Percentiles rank a stretch among this genome's conserved stretches.
Conservation (phyloP, 352 stramenopile species). For the Aphanomyces euteiches region DNA sequence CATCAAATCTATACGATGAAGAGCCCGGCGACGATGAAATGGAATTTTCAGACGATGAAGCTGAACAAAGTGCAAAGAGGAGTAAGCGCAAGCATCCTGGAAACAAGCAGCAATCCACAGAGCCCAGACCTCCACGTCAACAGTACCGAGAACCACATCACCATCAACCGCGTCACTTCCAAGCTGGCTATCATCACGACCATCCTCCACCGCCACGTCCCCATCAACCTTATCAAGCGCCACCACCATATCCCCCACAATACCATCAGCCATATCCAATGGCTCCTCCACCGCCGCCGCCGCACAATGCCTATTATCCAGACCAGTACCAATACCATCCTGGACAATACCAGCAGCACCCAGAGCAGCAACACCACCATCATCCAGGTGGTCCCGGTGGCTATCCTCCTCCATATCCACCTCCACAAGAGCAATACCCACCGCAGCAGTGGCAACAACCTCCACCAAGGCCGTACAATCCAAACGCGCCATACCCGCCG, state of each 20-base stretch:
- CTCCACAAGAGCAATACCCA: neutral
- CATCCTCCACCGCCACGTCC: constrained; percentile 24
- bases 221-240: constrained; percentile 23
- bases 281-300: constrained; percentile 29
- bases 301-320: constrained; percentile 29
- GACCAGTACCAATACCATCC: constrained; percentile 30
- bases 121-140: neutral
- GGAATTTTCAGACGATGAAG: constrained; percentile 81
- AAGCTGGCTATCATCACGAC: neutral
- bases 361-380: constrained; percentile 3
- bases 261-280: constrained; percentile 20
- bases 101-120: constrained; percentile 35
- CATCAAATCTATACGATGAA: constrained; percentile 85
- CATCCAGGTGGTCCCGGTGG: neutral
- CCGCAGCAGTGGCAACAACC: neutral
- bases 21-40: constrained; percentile 54
- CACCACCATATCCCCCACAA: constrained; percentile 16
- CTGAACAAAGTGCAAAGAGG: constrained; percentile 64
- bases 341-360: constrained; percentile 29
- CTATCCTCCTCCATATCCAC: neutral
- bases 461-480: neutral
- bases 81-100: constrained; percentile 53
- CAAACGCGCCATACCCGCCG: neutral
- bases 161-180: constrained; percentile 11
- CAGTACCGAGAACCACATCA: neutral